phyloP scores from a whole-genome alignment of 805 yeast genomes.

The Starmerella vaccinii region DNA sequence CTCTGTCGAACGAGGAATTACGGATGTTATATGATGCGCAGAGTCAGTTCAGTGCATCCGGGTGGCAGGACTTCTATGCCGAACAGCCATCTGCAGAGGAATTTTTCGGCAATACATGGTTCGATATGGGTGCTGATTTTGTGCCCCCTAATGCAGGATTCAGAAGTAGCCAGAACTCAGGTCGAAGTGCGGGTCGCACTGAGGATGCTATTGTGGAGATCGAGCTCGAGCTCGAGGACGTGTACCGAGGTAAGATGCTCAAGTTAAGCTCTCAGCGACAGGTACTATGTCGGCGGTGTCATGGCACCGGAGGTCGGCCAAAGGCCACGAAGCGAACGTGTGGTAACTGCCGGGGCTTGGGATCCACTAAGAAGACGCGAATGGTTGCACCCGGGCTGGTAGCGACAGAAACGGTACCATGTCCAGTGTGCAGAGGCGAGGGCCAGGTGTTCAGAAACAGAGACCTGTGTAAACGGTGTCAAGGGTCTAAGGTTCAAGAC shows the following conservation, averaged over 20 bases:
- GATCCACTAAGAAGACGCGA: constrained; percentile 47
- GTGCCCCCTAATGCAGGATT: neutral
- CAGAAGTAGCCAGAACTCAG: constrained; percentile 22
- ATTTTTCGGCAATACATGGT: constrained; percentile 2
- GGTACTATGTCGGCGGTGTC: constrained; percentile 60
- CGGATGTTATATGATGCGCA: constrained; percentile 32
- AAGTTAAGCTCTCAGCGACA: constrained; percentile 64
- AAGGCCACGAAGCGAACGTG: constrained; percentile 50
- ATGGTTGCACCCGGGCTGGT: constrained; percentile 67
- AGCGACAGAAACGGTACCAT: constrained; percentile 50
- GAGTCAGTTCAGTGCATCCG: constrained; percentile 29
- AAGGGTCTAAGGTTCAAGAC: constrained; percentile 50
- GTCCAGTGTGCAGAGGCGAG: constrained; percentile 60
- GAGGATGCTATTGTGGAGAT: constrained; percentile 60
- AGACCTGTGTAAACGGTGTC: constrained; percentile 70
- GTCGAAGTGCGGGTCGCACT: constrained; percentile 33
- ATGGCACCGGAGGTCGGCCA: constrained; percentile 64
- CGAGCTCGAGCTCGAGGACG: constrained; percentile 62
- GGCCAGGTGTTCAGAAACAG: constrained; percentile 53
- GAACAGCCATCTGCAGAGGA: constrained; percentile 6
- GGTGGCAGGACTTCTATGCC: constrained; percentile 31
- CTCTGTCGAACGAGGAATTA: constrained; percentile 51
- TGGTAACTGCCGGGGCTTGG: constrained; percentile 61
- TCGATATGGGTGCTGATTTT: constrained; percentile 6
- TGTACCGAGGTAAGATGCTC: constrained; percentile 78